A percentile compares a stretch with the other conserved stretches of the same genome.
These are phyloP conservation scores for Neoarthrinium moseri DNA, from an alignment of 2,329 filamentous ascomycete species.

Conservation along the genomic window DNA sequence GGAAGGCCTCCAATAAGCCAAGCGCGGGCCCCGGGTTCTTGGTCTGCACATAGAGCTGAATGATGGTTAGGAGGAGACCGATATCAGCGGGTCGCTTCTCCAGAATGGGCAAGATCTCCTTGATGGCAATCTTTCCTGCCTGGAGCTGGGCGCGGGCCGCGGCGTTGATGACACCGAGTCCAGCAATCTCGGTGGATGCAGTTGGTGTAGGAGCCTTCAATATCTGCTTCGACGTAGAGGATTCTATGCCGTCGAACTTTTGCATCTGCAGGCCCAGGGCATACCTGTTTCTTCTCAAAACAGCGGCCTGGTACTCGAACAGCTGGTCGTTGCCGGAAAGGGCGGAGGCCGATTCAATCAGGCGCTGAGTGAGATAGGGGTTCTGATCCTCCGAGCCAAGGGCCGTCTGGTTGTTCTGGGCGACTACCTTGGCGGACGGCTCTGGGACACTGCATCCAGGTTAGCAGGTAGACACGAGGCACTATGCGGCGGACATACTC, in stretches of 20 bases:
- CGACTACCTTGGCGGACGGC: constrained; percentile 63
- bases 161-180: constrained; percentile 57
- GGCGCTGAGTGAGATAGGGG: constrained; percentile 65
- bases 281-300: constrained; percentile 62
- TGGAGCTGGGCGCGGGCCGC: constrained; percentile 68
- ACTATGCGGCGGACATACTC: constrained; percentile 49
- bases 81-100: constrained; percentile 77
- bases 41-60: constrained; percentile 76
- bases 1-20: constrained; percentile 71
- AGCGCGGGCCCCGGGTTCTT: constrained; percentile 74
- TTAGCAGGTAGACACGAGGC: background rate
- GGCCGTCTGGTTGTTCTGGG: constrained; percentile 60
- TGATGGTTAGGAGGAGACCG: constrained; percentile 74
- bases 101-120: constrained; percentile 65
- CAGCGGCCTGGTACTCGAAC: constrained; percentile 68
- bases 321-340: constrained; percentile 60
- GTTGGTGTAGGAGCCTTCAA: constrained; percentile 24
- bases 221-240: constrained; percentile 43
- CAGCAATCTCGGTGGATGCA: constrained; percentile 31
- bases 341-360: constrained; percentile 53
- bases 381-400: constrained; percentile 49
- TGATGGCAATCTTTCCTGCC: constrained; percentile 66
- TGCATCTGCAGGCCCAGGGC: constrained; percentile 64
- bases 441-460: constrained; percentile 58
- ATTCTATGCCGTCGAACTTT: constrained; percentile 63